phyloP scores from a whole-genome alignment of 2,329 filamentous ascomycete genomes.

The Trichoderma sp. region DNA sequence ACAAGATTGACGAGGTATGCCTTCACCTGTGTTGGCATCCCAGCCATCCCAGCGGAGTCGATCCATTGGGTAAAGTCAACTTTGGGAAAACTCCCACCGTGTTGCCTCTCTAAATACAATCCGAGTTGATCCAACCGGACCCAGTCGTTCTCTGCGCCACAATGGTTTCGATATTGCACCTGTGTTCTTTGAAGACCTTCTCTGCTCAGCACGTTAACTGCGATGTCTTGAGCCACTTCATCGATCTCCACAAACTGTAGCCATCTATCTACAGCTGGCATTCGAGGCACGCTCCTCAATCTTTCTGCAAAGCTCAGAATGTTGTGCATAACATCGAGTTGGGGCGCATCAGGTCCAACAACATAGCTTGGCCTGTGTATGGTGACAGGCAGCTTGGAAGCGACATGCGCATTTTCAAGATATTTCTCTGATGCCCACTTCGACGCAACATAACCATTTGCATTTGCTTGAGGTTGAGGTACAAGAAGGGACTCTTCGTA shows the following conservation, averaged over 20 bases:
- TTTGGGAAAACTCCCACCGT: not conserved
- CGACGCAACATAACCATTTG: not conserved
- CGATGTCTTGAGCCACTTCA: not conserved
- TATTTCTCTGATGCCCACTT: not conserved
- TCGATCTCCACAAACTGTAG: not conserved
- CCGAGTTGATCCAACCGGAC: not conserved
- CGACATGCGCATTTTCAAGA: not conserved
- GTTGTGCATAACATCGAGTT: not conserved
- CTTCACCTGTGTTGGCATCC: not conserved
- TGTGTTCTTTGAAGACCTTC: not conserved
- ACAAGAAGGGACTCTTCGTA: not conserved
- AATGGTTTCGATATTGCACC: not conserved
- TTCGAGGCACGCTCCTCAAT: not conserved
- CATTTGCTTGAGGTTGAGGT: not conserved
- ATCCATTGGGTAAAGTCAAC: not conserved
- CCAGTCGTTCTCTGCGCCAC: not conserved
- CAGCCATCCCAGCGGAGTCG: not conserved
- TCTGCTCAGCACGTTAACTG: not conserved
- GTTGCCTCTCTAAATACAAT: not conserved
- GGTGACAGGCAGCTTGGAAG: not conserved
- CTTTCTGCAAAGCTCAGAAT: not conserved
- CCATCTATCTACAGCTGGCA: not conserved
- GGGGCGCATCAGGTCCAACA: not conserved
- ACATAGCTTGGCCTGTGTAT: not conserved
- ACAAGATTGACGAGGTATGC: not conserved